These are phyloP conservation scores for Solanum rostratum DNA, from an alignment of 257 asterid genomes.

Conservation along the genomic window DNA sequence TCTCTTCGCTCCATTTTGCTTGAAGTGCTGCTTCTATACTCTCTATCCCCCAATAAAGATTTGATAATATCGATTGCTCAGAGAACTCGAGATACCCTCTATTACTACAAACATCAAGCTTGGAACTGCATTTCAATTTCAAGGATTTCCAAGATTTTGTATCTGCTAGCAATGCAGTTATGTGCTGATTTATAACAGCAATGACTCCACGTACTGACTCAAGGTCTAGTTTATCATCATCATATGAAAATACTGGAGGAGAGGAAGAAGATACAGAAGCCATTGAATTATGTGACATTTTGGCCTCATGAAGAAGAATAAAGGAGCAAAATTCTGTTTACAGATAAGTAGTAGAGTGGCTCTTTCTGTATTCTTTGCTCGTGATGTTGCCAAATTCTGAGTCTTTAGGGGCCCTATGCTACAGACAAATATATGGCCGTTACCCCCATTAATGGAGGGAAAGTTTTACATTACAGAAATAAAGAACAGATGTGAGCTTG, in stretches of 20 bases:
- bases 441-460: slow-evolving; percentile 22
- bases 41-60: slow-evolving; percentile 74
- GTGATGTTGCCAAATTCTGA: slow-evolving; percentile 41
- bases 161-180: slow-evolving; percentile 27
- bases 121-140: slow-evolving; percentile 45
- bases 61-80: slow-evolving; percentile 63
- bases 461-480: slow-evolving; percentile 1
- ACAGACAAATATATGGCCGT: slow-evolving; percentile 30
- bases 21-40: slow-evolving; percentile 31
- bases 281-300: slow-evolving; percentile 27
- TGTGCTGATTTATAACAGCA: slow-evolving; percentile 26
- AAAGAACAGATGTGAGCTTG: not conserved
- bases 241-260: slow-evolving; percentile 15
- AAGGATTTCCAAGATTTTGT: slow-evolving; percentile 23
- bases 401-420: slow-evolving; percentile 8
- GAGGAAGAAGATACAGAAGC: slow-evolving; percentile 20
- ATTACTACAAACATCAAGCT: slow-evolving; percentile 37
- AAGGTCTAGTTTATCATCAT: slow-evolving; percentile 34
- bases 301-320: slow-evolving; percentile 24
- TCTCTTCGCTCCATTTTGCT: slow-evolving; percentile 18
- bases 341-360: slow-evolving; percentile 3
- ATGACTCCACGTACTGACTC: slow-evolving; percentile 37
- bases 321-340: not conserved
- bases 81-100: slow-evolving; percentile 48
- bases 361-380: slow-evolving; percentile 24